A percentile compares a stretch with the other conserved stretches of the same genome.
phyloP scores from a whole-genome alignment of 495 filamentous ascomycete genomes.

The Bacidia gigantensis region DNA sequence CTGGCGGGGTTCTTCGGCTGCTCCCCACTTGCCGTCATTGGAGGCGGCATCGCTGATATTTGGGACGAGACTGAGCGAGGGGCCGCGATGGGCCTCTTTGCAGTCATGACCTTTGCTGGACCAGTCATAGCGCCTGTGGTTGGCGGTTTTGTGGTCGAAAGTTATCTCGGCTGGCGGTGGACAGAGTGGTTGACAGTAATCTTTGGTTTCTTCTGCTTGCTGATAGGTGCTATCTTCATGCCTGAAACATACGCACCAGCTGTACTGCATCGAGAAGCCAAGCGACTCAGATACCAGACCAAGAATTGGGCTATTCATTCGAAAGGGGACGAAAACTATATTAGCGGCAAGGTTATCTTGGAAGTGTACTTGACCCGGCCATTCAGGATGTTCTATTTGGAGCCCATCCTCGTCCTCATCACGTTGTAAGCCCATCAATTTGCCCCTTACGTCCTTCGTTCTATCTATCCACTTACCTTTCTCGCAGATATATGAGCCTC shows the following conservation, averaged over 20 bases:
- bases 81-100: constrained; percentile 44
- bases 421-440: constrained; percentile 24
- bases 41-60: constrained; percentile 47
- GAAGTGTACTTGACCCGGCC: constrained; percentile 44
- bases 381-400: constrained; percentile 41
- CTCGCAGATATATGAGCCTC: constrained; percentile 32
- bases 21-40: constrained; percentile 47
- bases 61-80: constrained; percentile 47
- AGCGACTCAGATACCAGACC: constrained; percentile 42
- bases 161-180: constrained; percentile 49
- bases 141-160: constrained; percentile 44
- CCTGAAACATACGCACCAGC: constrained; percentile 47
- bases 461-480: constrained; percentile 14
- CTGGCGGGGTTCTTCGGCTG: constrained; percentile 48
- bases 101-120: constrained; percentile 40
- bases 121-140: constrained; percentile 38
- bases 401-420: constrained; percentile 46
- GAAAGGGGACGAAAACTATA: constrained; percentile 40
- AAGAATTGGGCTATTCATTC: constrained; percentile 47
- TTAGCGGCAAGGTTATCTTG: constrained; percentile 32
- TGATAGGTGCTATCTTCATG: constrained; percentile 34
- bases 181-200: constrained; percentile 52
- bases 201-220: constrained; percentile 34
- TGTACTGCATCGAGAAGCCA: constrained; percentile 42
- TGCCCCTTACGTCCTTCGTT: constrained; percentile 26